These are phyloP conservation scores for Xylaria venustula DNA, from an alignment of 495 filamentous ascomycete species.

Conservation along the genomic window DNA sequence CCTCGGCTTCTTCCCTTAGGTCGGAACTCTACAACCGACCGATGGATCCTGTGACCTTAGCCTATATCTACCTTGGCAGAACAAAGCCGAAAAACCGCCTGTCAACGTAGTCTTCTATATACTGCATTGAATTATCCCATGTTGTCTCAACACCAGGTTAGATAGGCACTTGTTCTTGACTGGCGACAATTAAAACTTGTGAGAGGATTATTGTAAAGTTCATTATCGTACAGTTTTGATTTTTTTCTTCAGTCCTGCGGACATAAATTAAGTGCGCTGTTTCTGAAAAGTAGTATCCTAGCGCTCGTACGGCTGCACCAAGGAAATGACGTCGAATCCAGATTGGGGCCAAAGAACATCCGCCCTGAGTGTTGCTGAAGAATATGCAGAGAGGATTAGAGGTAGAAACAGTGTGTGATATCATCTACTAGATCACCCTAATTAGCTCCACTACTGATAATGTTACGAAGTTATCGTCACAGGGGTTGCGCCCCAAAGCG, in stretches of 20 bases:
- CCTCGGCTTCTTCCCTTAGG: background rate
- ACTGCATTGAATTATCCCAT: background rate
- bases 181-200: too few species aligned
- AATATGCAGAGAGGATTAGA: constrained; percentile 38
- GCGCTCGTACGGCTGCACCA: too few species aligned
- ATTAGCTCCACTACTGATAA: background rate
- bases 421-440: background rate
- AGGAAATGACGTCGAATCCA: constrained; percentile 41
- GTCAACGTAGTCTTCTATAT: background rate
- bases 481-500: constrained; percentile 51
- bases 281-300: too few species aligned
- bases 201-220: too few species aligned
- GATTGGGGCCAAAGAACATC: constrained; percentile 45
- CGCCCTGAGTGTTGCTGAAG: constrained; percentile 41
- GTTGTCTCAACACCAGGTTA: too few species aligned
- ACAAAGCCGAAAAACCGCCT: background rate
- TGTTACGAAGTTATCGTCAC: constrained; percentile 41
- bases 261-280: too few species aligned
- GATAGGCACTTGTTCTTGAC: too few species aligned
- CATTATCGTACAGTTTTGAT: too few species aligned
- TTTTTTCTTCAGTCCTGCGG: too few species aligned
- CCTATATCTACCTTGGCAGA: constrained; percentile 2
- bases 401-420: constrained; percentile 34
- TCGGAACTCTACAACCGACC: background rate
- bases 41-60: constrained; percentile 5